phyloP scores from a whole-genome alignment of 345 rosid species.

The Linum trigynum region DNA sequence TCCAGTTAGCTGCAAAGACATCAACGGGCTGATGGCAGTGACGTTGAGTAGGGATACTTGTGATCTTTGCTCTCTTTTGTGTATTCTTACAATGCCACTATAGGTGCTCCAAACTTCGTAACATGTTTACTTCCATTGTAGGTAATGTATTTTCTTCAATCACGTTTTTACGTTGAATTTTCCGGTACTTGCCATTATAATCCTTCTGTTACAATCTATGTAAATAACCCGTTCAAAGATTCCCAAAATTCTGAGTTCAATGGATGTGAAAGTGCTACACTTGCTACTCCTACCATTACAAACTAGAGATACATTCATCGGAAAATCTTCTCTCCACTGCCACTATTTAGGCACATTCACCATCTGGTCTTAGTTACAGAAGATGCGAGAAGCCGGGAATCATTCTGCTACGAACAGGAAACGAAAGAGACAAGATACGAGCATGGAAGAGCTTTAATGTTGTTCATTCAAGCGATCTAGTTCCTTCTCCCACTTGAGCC shows the following conservation, averaged over 20 bases:
- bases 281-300: no score
- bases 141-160: not conserved
- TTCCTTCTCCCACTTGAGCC: constrained; percentile 87
- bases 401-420: no score
- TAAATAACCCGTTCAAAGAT: no score
- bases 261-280: no score
- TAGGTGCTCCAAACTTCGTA: not conserved
- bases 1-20: constrained; percentile 66
- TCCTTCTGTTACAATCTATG: no score
- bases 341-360: no score
- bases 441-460: not conserved
- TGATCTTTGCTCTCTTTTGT: not conserved
- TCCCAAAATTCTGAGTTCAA: no score
- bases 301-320: no score
- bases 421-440: no score
- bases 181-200: not conserved
- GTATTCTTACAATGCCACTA: not conserved
- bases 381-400: no score
- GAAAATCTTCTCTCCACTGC: no score
- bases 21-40: constrained; percentile 13
- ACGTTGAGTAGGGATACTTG: not conserved
- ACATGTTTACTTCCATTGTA: not conserved
- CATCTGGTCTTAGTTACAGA: no score
- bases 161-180: not conserved
- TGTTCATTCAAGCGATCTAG: constrained; percentile 47